Evolutionary conservation across 257 asterid species (phyloP).

Genomic region (Fraxinus anomala): DNA sequence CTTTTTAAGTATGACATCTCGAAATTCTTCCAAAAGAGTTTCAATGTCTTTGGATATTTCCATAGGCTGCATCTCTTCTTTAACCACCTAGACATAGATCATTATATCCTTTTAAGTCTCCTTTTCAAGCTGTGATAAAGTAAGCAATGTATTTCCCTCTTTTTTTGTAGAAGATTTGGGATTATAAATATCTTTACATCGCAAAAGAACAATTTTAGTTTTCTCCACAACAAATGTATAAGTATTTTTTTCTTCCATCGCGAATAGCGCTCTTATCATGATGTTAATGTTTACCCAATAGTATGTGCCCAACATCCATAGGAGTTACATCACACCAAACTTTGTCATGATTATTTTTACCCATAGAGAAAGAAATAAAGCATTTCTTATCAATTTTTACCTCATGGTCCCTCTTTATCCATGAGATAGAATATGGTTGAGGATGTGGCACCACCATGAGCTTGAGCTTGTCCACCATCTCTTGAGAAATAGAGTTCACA

Average conservation of each 20-base stretch:
- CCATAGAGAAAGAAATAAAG: conserved; percentile 8
- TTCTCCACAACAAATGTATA: too few species aligned
- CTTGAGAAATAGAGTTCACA: conserved; percentile 7
- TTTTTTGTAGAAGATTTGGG: not conserved
- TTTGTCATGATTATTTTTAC: too few species aligned
- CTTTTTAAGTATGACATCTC: not conserved
- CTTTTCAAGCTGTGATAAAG: not conserved
- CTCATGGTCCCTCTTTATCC: not conserved
- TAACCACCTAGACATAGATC: not conserved
- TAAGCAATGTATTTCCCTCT: not conserved
- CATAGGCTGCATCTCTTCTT: not conserved
- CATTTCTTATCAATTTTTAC: too few species aligned
- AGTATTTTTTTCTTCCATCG: too few species aligned
- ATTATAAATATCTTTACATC: not conserved
- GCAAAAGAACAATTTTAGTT: conserved; percentile 3
- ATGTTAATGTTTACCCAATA: too few species aligned
- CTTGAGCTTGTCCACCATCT: conserved; percentile 4
- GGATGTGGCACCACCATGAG: not conserved
- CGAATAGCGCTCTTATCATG: not conserved
- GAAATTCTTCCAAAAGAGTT: not conserved
- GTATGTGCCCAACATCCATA: too few species aligned
- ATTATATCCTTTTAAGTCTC: not conserved
- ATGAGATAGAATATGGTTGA: not conserved
- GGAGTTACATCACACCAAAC: too few species aligned
- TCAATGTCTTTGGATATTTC: not conserved